Evolutionary conservation across 306 rosid species (phyloP), one percentile per base, ranked within the genome.

Genomic region (Ziziphus jujuba): DNA sequence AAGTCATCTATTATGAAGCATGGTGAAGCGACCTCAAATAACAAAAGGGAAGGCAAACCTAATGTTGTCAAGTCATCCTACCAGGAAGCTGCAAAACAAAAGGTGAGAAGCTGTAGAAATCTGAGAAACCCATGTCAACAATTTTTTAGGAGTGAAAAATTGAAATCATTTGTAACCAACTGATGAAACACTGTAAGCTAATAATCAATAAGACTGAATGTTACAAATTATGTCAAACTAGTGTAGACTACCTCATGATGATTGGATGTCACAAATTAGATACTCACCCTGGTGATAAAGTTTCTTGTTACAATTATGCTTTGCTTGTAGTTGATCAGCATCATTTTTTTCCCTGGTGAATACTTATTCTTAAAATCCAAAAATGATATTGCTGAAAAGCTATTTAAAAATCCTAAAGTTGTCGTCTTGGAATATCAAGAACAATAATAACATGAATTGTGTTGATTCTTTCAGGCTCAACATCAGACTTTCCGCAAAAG

Each of bases 31-130:
- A 71, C 76, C 48, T 78, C 65, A 17, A 75, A 54, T 56, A 50
- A 75, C 75, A 69, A 59, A 78, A 74, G 35, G 50, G 75, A 63
- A 69, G 63, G 57, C 22, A 51, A 28, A 61, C 45, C 64, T 53
- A 73, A 47, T 65, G 19, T 44, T 19, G 66, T 71, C 19, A 86
- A 80, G 68, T 53, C 89, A 63, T 53, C 68, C 64, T 23, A 24
- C 65, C 43, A 16, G 69, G 75, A 61, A 75, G 79, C 87, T 56
- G 72, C 81, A 67, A 90, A 81, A 71, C 73, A 78, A 72, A 74
- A 77, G 96, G 96, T 91, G 71, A 75, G 75, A 59, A 71, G 56
- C 44, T 53, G 57, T 72, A 56, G 44, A 40, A 65, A 59, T 70
- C 65, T 19, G 45, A 63, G 47, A 67, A 25, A 38, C 64, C 17